phyloP scores from a whole-genome alignment of 306 rosid genomes.

The Dalbergia oliveri region DNA sequence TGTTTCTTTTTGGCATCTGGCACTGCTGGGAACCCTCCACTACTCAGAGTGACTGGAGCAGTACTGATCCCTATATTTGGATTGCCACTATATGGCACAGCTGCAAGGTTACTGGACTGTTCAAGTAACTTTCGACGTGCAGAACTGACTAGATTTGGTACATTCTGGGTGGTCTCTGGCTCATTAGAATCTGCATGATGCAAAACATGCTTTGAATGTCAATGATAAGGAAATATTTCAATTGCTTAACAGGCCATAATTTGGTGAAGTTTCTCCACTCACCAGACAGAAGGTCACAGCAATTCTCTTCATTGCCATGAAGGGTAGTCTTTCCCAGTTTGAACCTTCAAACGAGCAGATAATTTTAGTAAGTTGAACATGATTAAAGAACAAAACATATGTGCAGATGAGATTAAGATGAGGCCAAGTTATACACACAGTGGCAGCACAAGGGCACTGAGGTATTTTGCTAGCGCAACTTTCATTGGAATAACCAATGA shows the following conservation, averaged over 20 bases:
- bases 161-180: slow-evolving; percentile 41
- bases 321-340: slow-evolving; percentile 43
- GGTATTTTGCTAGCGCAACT: slow-evolving; percentile 56
- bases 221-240: slow-evolving; percentile 18
- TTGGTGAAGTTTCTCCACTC: slow-evolving; percentile 48
- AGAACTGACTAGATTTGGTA: slow-evolving; percentile 36
- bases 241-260: neutral
- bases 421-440: slow-evolving; percentile 55
- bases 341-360: slow-evolving; percentile 55
- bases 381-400: slow-evolving; percentile 30
- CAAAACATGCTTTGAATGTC: slow-evolving; percentile 32
- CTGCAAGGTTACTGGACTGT: slow-evolving; percentile 74
- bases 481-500: slow-evolving; percentile 52
- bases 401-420: slow-evolving; percentile 27
- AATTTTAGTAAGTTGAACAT: slow-evolving; percentile 43
- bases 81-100: slow-evolving; percentile 59
- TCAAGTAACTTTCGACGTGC: slow-evolving; percentile 77
- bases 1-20: slow-evolving; percentile 51
- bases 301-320: slow-evolving; percentile 45
- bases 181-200: slow-evolving; percentile 56
- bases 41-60: slow-evolving; percentile 66
- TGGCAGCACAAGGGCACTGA: slow-evolving; percentile 53
- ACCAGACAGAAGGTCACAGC: slow-evolving; percentile 57
- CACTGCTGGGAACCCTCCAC: slow-evolving; percentile 81
- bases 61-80: slow-evolving; percentile 51